Conservation (phyloP, 495 filamentous ascomycete genomes). For the Pyrenula aspistea region DNA sequence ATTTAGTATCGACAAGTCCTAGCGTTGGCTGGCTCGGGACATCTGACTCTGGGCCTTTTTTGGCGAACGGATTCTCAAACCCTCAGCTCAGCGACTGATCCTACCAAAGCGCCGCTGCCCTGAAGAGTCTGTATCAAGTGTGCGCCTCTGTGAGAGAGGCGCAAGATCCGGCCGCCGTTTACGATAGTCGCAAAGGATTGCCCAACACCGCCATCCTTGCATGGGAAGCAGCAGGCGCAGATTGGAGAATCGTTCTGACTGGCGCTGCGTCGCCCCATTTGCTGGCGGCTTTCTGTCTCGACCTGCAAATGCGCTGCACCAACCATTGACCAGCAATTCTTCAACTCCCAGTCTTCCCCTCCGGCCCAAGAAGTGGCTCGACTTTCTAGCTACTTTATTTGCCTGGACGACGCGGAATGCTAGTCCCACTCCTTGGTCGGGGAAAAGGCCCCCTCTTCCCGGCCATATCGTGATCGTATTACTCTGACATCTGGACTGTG, state of each 20-base stretch:
- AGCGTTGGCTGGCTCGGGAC: background rate
- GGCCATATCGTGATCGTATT: background rate
- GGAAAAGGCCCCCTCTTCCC: background rate
- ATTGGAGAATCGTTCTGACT: background rate
- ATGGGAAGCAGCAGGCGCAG: background rate
- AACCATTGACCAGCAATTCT: background rate
- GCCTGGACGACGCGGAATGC: background rate
- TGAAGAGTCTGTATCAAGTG: background rate
- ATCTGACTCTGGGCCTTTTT: background rate
- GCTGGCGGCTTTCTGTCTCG: background rate
- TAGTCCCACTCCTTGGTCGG: background rate
- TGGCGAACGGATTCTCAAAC: background rate
- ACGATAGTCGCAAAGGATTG: background rate
- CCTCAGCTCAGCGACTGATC: background rate
- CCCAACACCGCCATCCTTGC: background rate
- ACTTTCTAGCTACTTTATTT: background rate
- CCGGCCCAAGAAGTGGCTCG: no score
- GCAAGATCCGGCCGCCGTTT: background rate
- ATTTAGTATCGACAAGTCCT: background rate
- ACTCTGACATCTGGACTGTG: background rate
- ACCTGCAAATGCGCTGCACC: background rate
- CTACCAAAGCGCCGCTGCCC: background rate
- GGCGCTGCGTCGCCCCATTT: background rate
- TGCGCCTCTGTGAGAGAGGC: background rate
- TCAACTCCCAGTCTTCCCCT: background rate